These are phyloP conservation scores for Calcarisporium arbuscula DNA, from an alignment of 2,329 filamentous ascomycete genomes.

Conservation along the genomic window DNA sequence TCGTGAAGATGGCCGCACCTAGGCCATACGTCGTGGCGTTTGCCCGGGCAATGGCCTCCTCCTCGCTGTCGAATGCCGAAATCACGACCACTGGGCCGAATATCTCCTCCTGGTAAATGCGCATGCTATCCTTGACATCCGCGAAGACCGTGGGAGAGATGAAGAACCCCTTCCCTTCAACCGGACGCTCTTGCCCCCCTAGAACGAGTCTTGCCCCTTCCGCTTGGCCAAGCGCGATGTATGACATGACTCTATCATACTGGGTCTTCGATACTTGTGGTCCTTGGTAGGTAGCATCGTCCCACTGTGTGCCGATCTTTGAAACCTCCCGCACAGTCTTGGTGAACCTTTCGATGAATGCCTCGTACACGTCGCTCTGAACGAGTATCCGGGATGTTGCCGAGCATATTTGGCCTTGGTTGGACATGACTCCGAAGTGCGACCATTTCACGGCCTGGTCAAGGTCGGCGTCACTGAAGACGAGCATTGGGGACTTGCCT, in stretches of 20 bases:
- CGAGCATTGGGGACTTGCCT: conserved; percentile 68
- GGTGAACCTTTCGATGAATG: conserved; percentile 71
- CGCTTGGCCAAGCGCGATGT: conserved; percentile 33
- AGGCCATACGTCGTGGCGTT: conserved; percentile 72
- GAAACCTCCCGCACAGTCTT: conserved; percentile 49
- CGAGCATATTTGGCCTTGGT: conserved; percentile 56
- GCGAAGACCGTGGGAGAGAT: conserved; percentile 81
- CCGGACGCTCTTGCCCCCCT: conserved; percentile 28
- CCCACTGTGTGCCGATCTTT: conserved; percentile 18
- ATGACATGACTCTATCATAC: conserved; percentile 57
- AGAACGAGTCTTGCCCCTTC: conserved; percentile 8
- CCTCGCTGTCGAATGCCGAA: conserved; percentile 72
- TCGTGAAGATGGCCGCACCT: conserved; percentile 71
- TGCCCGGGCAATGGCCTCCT: conserved; percentile 63
- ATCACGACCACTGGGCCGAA: conserved; percentile 77
- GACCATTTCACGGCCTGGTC: conserved; percentile 67
- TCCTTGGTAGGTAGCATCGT: conserved; percentile 22
- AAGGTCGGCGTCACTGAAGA: conserved; percentile 66
- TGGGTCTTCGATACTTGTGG: conserved; percentile 51
- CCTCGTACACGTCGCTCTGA: conserved; percentile 73
- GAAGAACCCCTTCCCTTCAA: conserved; percentile 71
- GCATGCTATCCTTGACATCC: conserved; percentile 86
- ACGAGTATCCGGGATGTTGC: conserved; percentile 74
- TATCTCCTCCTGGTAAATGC: conserved; percentile 81
- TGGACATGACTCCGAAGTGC: conserved; percentile 57